Evolutionary conservation across 805 yeast genomes (phyloP).

Genomic region (Spathaspora passalidarum): DNA sequence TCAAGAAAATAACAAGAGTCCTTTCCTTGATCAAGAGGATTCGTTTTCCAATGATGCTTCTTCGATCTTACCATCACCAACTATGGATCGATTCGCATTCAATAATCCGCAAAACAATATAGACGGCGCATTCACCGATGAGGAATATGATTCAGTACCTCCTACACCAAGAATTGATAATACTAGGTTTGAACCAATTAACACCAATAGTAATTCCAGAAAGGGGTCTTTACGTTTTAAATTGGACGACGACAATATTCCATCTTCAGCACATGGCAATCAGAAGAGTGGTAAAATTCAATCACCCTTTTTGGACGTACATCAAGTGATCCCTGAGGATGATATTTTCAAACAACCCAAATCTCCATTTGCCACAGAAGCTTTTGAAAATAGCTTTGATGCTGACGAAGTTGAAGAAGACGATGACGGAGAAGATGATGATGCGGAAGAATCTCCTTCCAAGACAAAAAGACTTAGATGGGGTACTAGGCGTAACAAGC

Average conservation of each 20-base stretch:
- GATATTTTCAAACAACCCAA: constrained; percentile 21
- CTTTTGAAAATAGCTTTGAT: constrained; percentile 3
- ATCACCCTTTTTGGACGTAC: constrained; percentile 31
- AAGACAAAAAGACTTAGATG: constrained; percentile 74
- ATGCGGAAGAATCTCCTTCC: background rate
- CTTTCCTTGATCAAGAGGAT: constrained; percentile 10
- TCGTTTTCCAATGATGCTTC: constrained; percentile 6
- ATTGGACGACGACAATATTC: constrained; percentile 20
- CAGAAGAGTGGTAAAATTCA: background rate
- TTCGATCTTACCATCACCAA: constrained; percentile 8
- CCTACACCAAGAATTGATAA: constrained; percentile 8
- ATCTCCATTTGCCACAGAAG: constrained; percentile 24
- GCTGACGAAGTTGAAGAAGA: constrained; percentile 15
- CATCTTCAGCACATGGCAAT: constrained; percentile 1
- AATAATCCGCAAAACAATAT: constrained; percentile 11
- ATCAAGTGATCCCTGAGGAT: constrained; percentile 16
- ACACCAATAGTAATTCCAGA: constrained; percentile 3
- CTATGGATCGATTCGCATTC: background rate
- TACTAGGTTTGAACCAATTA: constrained; percentile 5
- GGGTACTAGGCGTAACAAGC: constrained; percentile 83
- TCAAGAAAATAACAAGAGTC: constrained; percentile 8
- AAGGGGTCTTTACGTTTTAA: constrained; percentile 30
- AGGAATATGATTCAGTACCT: constrained; percentile 12
- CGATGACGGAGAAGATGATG: constrained; percentile 6
- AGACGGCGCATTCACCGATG: constrained; percentile 17